These are phyloP conservation scores for Claviceps purpurea DNA, from an alignment of 2,329 filamentous ascomycete species.

Conservation along the genomic window DNA sequence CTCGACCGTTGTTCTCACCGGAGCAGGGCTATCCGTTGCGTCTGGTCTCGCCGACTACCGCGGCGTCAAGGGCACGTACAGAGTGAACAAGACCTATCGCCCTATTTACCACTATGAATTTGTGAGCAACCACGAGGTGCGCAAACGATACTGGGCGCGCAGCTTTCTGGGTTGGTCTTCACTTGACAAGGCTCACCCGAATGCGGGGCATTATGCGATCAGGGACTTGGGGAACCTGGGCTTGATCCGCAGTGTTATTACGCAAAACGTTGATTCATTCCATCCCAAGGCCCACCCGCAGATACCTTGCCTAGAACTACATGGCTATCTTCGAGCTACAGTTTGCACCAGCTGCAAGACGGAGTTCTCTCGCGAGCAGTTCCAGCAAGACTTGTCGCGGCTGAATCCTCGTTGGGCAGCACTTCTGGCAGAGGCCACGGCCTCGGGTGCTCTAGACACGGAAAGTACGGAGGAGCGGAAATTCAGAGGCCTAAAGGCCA, in stretches of 20 bases:
- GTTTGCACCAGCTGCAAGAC: constrained; percentile 68
- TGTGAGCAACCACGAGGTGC: constrained; percentile 61
- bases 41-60: constrained; percentile 90
- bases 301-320: constrained; percentile 68
- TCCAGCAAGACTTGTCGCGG: constrained; percentile 61
- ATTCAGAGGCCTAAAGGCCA: constrained; percentile 61
- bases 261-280: constrained; percentile 96
- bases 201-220: constrained; percentile 66
- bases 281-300: constrained; percentile 64
- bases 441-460: constrained; percentile 61
- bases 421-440: constrained; percentile 60
- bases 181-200: constrained; percentile 65
- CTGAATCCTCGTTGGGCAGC: constrained; percentile 80
- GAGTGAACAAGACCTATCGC: constrained; percentile 76
- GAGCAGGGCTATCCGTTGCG: constrained; percentile 85
- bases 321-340: constrained; percentile 75
- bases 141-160: constrained; percentile 91
- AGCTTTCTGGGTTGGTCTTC: constrained; percentile 89
- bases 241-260: constrained; percentile 64
- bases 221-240: constrained; percentile 58
- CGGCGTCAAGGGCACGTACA: constrained; percentile 80
- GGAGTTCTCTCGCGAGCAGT: constrained; percentile 56
- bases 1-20: constrained; percentile 46
- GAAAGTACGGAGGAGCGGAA: constrained; percentile 60
- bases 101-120: constrained; percentile 95